Evolutionary conservation across 2,329 filamentous ascomycete species (phyloP).

Genomic region (Xylaria sp.): DNA sequence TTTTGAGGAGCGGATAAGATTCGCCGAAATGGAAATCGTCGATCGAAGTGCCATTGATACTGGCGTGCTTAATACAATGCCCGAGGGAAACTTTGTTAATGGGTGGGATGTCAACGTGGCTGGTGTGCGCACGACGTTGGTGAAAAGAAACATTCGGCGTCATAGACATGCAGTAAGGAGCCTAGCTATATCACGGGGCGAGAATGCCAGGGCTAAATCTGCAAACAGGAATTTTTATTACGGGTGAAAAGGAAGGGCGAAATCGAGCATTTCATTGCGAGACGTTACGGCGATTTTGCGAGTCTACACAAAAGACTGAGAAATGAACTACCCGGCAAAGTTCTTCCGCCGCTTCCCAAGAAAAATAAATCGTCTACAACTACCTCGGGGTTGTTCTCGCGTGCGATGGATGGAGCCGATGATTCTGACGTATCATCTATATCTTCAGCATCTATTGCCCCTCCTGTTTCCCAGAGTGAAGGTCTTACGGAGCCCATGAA

Average conservation of each 20-base stretch:
- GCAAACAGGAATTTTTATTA: constrained; percentile 79
- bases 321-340: constrained; percentile 86
- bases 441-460: constrained; percentile 77
- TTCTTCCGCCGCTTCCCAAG: constrained; percentile 82
- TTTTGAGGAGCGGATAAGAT: constrained; percentile 95
- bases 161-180: constrained; percentile 84
- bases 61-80: constrained; percentile 83
- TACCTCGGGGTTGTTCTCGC: constrained; percentile 60
- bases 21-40: constrained; percentile 95
- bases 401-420: constrained; percentile 58
- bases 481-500: constrained; percentile 44
- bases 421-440: constrained; percentile 81
- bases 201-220: constrained; percentile 15
- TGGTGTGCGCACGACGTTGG: constrained; percentile 77
- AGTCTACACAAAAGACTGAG: constrained; percentile 79
- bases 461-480: constrained; percentile 37
- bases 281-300: constrained; percentile 87
- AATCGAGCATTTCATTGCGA: constrained; percentile 77
- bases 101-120: constrained; percentile 98
- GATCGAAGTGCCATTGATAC: constrained; percentile 92
- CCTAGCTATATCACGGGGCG: neutral
- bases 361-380: constrained; percentile 87
- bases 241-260: constrained; percentile 80
- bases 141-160: constrained; percentile 85
- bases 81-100: constrained; percentile 90